Conservation (phyloP, 2,329 filamentous ascomycete genomes). For the Arthrobotrys megalospora region DNA sequence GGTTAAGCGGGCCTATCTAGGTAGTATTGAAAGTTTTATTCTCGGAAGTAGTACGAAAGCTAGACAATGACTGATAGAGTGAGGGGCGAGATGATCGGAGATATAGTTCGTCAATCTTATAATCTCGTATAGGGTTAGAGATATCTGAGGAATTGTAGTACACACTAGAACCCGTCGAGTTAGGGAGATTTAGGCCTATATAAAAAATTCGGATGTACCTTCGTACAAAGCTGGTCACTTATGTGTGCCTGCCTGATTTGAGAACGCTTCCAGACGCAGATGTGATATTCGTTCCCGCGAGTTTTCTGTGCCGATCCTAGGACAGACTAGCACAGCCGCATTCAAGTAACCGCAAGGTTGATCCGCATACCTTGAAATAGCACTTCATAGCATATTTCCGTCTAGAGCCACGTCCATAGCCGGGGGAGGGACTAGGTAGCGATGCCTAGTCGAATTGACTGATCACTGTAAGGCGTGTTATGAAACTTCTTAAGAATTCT, state of each 20-base stretch:
- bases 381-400: background rate
- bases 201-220: background rate
- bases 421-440: background rate
- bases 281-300: background rate
- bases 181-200: background rate
- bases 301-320: background rate
- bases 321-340: constrained; percentile 10
- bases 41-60: background rate
- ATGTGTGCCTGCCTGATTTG: background rate
- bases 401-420: background rate
- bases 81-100: background rate
- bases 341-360: constrained; percentile 20
- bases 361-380: background rate
- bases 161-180: background rate
- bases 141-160: background rate
- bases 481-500: constrained; percentile 2
- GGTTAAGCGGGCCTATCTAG: background rate
- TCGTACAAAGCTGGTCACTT: background rate
- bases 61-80: background rate
- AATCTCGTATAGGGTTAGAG: background rate
- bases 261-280: background rate
- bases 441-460: background rate
- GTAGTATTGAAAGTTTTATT: background rate
- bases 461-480: background rate
- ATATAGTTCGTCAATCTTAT: background rate